Evolutionary conservation across 1,284 basidiomycete genomes (phyloP).

Genomic region (Ustilago vetiveriae): DNA sequence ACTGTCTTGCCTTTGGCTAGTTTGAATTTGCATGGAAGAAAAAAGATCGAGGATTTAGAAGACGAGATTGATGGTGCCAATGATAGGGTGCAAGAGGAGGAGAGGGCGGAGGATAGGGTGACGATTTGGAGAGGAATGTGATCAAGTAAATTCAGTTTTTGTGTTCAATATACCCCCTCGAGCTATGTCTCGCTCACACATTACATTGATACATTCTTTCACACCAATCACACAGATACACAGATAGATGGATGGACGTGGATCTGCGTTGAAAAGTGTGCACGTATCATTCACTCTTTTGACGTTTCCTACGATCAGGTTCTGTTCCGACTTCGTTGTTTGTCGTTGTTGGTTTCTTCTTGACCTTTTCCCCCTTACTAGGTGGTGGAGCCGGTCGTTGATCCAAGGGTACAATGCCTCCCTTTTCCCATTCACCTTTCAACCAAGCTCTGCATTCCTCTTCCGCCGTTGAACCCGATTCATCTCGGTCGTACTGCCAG

Average conservation of each 20-base stretch:
- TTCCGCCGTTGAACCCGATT: not conserved
- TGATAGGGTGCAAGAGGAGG: not conserved
- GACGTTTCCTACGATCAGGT: constrained; percentile 31
- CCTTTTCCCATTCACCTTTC: constrained; percentile 49
- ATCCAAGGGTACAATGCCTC: constrained; percentile 50
- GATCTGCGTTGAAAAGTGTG: no score
- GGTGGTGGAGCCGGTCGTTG: constrained; percentile 34
- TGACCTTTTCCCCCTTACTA: constrained; percentile 30
- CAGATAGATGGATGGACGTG: no score
- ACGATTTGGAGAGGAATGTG: constrained; percentile 47
- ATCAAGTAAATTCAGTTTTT: not conserved
- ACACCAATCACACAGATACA: not conserved
- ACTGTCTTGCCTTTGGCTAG: constrained; percentile 3
- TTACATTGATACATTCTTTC: not conserved
- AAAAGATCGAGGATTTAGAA: constrained; percentile 11
- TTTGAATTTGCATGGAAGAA: not conserved
- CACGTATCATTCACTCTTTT: constrained; percentile 54
- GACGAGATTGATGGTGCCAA: constrained; percentile 15
- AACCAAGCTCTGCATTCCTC: constrained; percentile 49
- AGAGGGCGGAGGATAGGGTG: not conserved
- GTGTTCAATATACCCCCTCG: constrained; percentile 19
- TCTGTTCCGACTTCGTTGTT: not conserved
- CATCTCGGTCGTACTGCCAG: constrained; percentile 52
- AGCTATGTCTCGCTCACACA: no score
- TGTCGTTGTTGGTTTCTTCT: constrained; percentile 20